These are phyloP conservation scores for Macrophomina pseudophaseolina DNA, from an alignment of 2,329 filamentous ascomycete species.

Conservation along the genomic window DNA sequence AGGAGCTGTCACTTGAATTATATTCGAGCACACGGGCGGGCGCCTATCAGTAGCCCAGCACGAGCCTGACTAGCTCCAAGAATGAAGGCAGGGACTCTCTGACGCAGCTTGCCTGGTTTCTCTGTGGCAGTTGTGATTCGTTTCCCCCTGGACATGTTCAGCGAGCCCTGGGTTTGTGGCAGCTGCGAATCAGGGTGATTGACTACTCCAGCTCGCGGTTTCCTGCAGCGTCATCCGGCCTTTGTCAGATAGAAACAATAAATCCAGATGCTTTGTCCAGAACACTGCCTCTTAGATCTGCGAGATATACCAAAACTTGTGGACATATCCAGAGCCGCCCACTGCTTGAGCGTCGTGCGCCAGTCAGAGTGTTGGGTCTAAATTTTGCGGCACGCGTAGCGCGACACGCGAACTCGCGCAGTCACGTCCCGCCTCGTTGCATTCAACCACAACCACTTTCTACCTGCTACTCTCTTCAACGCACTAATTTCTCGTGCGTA, in stretches of 20 bases:
- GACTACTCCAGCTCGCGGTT: no score
- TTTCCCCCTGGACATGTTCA: conserved; percentile 19
- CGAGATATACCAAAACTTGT: background rate
- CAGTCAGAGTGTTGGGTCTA: background rate
- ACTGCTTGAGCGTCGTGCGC: background rate
- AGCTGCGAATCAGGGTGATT: no score
- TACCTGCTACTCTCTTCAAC: background rate
- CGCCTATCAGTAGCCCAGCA: background rate
- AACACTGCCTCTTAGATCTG: background rate
- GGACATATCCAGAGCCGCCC: background rate
- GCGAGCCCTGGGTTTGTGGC: background rate
- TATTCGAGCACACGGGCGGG: conserved; percentile 4
- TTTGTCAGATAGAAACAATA: no score
- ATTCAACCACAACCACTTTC: background rate
- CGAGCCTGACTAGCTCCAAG: conserved; percentile 21
- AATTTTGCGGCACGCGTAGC: conserved; percentile 14
- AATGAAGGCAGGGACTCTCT: conserved; percentile 22
- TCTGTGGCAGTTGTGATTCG: conserved; percentile 25
- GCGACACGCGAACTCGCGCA: conserved; percentile 21
- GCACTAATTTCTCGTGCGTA: background rate
- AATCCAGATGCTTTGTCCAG: no score
- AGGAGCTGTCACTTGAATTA: conserved; percentile 1
- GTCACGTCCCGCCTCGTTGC: conserved; percentile 15
- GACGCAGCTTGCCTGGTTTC: conserved; percentile 16
- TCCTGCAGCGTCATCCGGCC: no score